Base-by-base conservation (phyloP, 768 basidiomycete genomes). In the Leccinum imitatum region DNA sequence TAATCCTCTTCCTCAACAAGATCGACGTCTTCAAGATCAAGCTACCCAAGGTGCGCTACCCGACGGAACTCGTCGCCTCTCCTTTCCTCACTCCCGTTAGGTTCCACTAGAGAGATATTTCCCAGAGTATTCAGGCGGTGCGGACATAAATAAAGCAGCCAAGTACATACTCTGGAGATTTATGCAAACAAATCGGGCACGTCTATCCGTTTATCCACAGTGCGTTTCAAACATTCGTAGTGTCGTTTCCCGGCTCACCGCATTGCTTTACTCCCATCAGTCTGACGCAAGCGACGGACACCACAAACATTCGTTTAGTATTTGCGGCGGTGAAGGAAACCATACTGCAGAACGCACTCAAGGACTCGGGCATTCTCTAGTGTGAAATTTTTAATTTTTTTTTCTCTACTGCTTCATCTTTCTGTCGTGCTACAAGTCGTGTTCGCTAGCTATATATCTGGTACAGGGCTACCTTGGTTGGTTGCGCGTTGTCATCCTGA, bases 81-180 rank as follows among this genome's bases (percentile, higher is more conserved):
- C 9, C 55, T 67, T 21, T 51, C 7, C 17, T 25, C 4, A 33
- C 13, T 33, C 6, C 7, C 1, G 13, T 15, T 66, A 88, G 87
- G 83, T 89, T 0, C 89, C 89, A 4, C 73, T 93, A n/a, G 88
- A 90, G 61, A 77, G 78, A 47, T 89, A 89, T 71, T 95, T 94
- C 73, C 86, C 91, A 4, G 93, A 95, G 68, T 95, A 95, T 72
- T 90, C 90, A 1, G 92, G 92, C 33, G 93, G 93, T 4, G 74
- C 87, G 4, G 91, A 95, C 67, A 91, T 95, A 73, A 95, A 93
- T 77, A 95, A 95, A 73, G 93, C 93, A 2, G 93, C 94, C 0
- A 94, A 95, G 66, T 96, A 93, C 64, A 94, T 98, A 56, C 78
- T 98, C 39, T 97, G 93, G 95, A 79, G 90, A 67, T 98, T 96